These are phyloP conservation scores for Coprinopsis marcescibilis DNA, from an alignment of 768 basidiomycete genomes.

Conservation along the genomic window DNA sequence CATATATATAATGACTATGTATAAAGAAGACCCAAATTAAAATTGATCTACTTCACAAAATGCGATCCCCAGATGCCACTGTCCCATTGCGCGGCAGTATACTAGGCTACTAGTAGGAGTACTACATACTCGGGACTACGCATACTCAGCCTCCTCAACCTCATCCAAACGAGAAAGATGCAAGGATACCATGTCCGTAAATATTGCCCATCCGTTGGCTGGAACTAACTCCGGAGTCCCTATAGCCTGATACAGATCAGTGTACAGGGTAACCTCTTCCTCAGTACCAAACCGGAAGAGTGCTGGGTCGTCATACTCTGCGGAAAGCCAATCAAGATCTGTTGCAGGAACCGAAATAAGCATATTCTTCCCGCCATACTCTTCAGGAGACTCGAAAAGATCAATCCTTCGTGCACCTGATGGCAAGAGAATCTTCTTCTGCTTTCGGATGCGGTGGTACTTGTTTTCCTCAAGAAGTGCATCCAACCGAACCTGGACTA, in stretches of 20 bases:
- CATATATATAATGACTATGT: too few species aligned
- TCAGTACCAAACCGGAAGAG: constrained; percentile 19
- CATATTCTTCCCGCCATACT: constrained; percentile 12
- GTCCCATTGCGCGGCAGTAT: too few species aligned
- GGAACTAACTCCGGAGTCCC: constrained; percentile 14
- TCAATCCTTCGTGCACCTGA: constrained; percentile 18
- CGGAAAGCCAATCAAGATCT: constrained; percentile 16
- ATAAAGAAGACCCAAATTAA: too few species aligned
- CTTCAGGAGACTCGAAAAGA: constrained; percentile 18
- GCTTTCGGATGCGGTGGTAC: constrained; percentile 16
- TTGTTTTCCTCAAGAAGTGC: constrained; percentile 10
- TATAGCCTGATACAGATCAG: constrained; percentile 11
- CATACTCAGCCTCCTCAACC: too few species aligned
- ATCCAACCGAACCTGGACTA: constrained; percentile 18
- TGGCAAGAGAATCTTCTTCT: constrained; percentile 18
- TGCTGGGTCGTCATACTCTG: constrained; percentile 14
- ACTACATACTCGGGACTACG: too few species aligned
- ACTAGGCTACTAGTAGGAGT: too few species aligned
- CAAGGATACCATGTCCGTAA: constrained; percentile 2
- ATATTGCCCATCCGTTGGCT: constrained; percentile 15
- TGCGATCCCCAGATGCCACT: too few species aligned
- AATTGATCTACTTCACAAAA: too few species aligned
- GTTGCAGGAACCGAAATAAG: constrained; percentile 14
- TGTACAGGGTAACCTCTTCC: constrained; percentile 12
- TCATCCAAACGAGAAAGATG: neutral